A percentile compares a stretch with the other conserved stretches of the same genome.
phyloP scores from a whole-genome alignment of 2,329 filamentous ascomycete genomes.

The Metarhizium guizhouense region DNA sequence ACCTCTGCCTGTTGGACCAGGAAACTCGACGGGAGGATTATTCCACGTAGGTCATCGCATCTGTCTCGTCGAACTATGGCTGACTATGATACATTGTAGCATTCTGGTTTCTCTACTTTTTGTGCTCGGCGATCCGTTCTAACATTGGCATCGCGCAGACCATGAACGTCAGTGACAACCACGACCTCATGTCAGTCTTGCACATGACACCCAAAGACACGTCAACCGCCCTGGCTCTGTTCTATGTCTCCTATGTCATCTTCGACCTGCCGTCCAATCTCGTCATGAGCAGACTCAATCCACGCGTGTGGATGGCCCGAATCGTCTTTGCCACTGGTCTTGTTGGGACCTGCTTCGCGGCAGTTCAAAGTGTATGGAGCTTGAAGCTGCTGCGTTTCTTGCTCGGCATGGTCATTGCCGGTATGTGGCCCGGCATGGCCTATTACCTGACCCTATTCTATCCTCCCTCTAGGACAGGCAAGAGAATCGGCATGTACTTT shows the following conservation, averaged over 20 bases:
- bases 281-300: slow-evolving; percentile 76
- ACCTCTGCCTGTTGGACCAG: slow-evolving; percentile 14
- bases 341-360: slow-evolving; percentile 75
- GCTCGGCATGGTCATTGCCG: slow-evolving; percentile 78
- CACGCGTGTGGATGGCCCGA: slow-evolving; percentile 83
- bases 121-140: slow-evolving; percentile 84
- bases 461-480: slow-evolving; percentile 75
- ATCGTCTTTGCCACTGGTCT: slow-evolving; percentile 83
- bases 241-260: slow-evolving; percentile 86
- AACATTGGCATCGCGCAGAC: slow-evolving; percentile 93
- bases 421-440: slow-evolving; percentile 93
- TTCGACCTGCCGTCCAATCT: slow-evolving; percentile 87
- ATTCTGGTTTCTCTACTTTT: slow-evolving; percentile 86
- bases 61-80: not conserved
- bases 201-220: slow-evolving; percentile 65
- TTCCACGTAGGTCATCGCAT: slow-evolving; percentile 35
- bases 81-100: slow-evolving; percentile 40
- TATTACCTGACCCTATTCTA: slow-evolving; percentile 92
- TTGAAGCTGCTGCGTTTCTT: slow-evolving; percentile 81
- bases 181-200: slow-evolving; percentile 68
- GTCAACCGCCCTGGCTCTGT: slow-evolving; percentile 75
- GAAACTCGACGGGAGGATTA: slow-evolving; percentile 51
- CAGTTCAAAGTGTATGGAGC: slow-evolving; percentile 75
- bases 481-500: slow-evolving; percentile 83
- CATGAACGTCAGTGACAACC: slow-evolving; percentile 63